These are phyloP conservation scores for Zalaria obscura DNA, from an alignment of 2,329 filamentous ascomycete species.

Conservation along the genomic window DNA sequence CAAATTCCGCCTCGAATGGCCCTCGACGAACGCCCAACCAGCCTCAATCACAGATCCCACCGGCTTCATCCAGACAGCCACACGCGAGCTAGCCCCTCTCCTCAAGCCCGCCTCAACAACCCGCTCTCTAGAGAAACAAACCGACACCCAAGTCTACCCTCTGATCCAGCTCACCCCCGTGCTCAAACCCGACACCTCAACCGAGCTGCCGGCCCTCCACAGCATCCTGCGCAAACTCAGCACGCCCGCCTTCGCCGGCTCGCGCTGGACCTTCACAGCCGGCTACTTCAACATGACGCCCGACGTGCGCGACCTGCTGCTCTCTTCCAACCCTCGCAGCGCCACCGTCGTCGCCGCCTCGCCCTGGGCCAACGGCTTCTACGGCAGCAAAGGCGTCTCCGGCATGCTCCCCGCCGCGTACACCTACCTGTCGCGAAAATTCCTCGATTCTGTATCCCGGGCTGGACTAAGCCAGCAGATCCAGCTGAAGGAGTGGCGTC, in stretches of 20 bases:
- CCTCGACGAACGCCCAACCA: conserved; percentile 55
- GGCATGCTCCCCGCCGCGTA: conserved; percentile 87
- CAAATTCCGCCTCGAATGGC: conserved; percentile 55
- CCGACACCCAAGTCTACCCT: conserved; percentile 68
- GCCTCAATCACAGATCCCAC: conserved; percentile 58
- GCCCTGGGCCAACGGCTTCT: conserved; percentile 91
- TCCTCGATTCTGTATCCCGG: conserved; percentile 50
- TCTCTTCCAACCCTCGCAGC: conserved; percentile 52
- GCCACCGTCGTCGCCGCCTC: conserved; percentile 87
- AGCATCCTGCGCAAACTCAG: conserved; percentile 58
- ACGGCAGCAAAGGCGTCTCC: conserved; percentile 71
- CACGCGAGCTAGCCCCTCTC: conserved; percentile 50
- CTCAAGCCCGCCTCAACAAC: conserved; percentile 34
- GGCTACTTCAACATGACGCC: conserved; percentile 97
- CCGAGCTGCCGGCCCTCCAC: conserved; percentile 72
- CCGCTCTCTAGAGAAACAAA: conserved; percentile 16
- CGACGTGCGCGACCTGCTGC: conserved; percentile 63
- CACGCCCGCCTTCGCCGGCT: conserved; percentile 46
- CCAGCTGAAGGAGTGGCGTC: conserved; percentile 73
- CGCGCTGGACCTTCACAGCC: conserved; percentile 90
- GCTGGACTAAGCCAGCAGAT: conserved; percentile 45
- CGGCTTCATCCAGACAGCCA: conserved; percentile 57
- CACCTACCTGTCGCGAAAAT: conserved; percentile 71
- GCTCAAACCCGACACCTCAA: conserved; percentile 65
- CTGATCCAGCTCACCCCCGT: conserved; percentile 80